These are phyloP conservation scores for Fusarium sp. DNA, from an alignment of 2,329 filamentous ascomycete genomes.

Conservation along the genomic window DNA sequence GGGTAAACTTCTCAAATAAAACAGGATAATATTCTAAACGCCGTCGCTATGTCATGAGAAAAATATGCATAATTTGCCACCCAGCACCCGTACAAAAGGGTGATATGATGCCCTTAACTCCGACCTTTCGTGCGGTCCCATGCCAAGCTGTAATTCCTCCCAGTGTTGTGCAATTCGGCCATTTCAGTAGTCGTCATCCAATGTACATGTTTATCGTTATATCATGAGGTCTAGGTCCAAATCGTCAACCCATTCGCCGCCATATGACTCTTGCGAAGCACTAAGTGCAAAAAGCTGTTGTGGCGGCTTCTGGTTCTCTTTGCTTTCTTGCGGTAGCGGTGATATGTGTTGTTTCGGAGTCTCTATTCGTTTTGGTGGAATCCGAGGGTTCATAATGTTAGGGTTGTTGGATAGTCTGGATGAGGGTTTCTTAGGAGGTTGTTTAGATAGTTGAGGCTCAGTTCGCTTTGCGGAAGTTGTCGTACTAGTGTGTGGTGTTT, in stretches of 20 bases:
- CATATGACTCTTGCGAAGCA: conserved; percentile 53
- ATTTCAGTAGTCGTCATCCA: conserved; percentile 4
- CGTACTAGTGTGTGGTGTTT: background rate
- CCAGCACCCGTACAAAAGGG: background rate
- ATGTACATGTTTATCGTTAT: conserved; percentile 25
- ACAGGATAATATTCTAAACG: conserved; percentile 17
- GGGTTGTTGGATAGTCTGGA: background rate
- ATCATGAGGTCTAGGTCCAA: conserved; percentile 48
- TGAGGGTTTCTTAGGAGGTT: background rate
- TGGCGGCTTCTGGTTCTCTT: conserved; percentile 43
- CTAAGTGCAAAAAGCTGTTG: conserved; percentile 14
- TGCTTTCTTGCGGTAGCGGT: background rate
- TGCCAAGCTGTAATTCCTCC: background rate
- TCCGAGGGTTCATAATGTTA: background rate
- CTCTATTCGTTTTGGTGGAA: background rate
- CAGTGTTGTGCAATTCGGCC: background rate
- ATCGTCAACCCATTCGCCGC: conserved; percentile 53
- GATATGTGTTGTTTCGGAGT: background rate
- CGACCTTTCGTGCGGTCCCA: background rate
- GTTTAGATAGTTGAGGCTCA: background rate
- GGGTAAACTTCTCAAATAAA: background rate
- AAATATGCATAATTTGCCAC: conserved; percentile 11
- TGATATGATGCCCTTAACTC: conserved; percentile 6
- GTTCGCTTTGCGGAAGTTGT: background rate
- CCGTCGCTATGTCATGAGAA: conserved; percentile 28